These are phyloP conservation scores for Flaveria floridana DNA, from an alignment of 140 eudicot genomes.

Conservation along the genomic window DNA sequence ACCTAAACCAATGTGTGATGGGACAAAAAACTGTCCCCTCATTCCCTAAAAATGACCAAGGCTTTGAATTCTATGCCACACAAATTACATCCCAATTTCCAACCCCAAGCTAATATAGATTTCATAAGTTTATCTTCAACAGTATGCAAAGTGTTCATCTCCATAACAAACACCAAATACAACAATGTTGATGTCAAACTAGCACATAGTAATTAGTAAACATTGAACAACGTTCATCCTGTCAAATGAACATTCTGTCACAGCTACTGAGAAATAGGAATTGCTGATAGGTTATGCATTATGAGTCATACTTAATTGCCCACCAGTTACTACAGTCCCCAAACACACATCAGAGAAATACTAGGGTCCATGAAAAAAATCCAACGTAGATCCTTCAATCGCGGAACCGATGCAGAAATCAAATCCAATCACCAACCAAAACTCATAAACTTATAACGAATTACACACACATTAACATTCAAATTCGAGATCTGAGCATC, in stretches of 20 bases:
- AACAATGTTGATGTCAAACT: slow-evolving; percentile 27
- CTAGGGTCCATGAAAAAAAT: slow-evolving; percentile 22
- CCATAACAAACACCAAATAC: slow-evolving; percentile 11
- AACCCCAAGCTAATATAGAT: background rate
- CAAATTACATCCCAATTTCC: slow-evolving; percentile 9
- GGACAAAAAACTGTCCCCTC: background rate
- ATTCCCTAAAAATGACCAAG: background rate
- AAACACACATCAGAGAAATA: slow-evolving; percentile 25
- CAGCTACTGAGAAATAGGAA: background rate
- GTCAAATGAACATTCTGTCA: slow-evolving; percentile 17
- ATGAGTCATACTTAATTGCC: background rate
- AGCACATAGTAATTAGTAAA: background rate
- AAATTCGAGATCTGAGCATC: slow-evolving; percentile 25
- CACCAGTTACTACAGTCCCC: background rate
- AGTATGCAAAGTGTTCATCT: slow-evolving; percentile 8
- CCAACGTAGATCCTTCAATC: slow-evolving; percentile 22
- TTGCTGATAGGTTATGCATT: slow-evolving; percentile 18
- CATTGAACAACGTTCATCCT: background rate
- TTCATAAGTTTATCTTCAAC: slow-evolving; percentile 7
- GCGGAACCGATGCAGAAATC: slow-evolving; percentile 12
- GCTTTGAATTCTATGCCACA: background rate
- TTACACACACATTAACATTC: slow-evolving; percentile 17
- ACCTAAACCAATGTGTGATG: slow-evolving; percentile 2
- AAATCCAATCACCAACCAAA: slow-evolving; percentile 14
- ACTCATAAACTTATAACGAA: background rate